A percentile compares a stretch with the other conserved stretches of the same genome.
phyloP scores from a whole-genome alignment of 495 filamentous ascomycete genomes.

The Stereocaulon alpinum region DNA sequence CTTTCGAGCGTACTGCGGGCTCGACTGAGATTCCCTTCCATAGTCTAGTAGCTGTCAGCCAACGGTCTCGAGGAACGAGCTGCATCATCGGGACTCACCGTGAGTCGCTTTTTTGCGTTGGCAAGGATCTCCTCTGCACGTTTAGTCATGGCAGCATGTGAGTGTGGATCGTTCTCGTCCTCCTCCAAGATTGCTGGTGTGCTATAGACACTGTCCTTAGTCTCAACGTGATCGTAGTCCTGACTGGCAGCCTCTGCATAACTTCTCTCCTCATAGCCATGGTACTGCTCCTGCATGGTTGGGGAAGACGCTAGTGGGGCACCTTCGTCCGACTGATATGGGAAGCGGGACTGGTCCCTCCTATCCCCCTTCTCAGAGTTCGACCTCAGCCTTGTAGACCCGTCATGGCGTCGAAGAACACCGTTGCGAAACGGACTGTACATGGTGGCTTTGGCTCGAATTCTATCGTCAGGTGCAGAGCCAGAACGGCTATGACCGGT shows the following conservation, averaged over 20 bases:
- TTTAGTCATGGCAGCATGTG: conserved; percentile 64
- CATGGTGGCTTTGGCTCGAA: conserved; percentile 15
- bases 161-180: conserved; percentile 43
- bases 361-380: conserved; percentile 12
- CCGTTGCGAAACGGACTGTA: conserved; percentile 20
- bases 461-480: conserved; percentile 7
- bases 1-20: conserved; percentile 62
- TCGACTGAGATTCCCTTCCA: conserved; percentile 80
- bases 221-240: conserved; percentile 10
- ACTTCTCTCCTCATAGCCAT: conserved; percentile 1
- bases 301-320: conserved; percentile 16
- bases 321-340: conserved; percentile 8
- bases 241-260: conserved; percentile 3
- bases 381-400: conserved; percentile 7
- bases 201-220: conserved; percentile 6
- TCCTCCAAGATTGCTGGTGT: conserved; percentile 20
- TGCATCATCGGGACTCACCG: conserved; percentile 45
- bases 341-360: conserved; percentile 9
- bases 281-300: conserved; percentile 7
- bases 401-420: conserved; percentile 12
- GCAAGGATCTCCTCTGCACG: conserved; percentile 80
- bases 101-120: conserved; percentile 79
- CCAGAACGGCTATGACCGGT: conserved; percentile 7
- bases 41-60: conserved; percentile 49
- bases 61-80: not conserved